These are phyloP conservation scores for Myxozyma neotropica DNA, from an alignment of 805 yeast species.

Conservation along the genomic window DNA sequence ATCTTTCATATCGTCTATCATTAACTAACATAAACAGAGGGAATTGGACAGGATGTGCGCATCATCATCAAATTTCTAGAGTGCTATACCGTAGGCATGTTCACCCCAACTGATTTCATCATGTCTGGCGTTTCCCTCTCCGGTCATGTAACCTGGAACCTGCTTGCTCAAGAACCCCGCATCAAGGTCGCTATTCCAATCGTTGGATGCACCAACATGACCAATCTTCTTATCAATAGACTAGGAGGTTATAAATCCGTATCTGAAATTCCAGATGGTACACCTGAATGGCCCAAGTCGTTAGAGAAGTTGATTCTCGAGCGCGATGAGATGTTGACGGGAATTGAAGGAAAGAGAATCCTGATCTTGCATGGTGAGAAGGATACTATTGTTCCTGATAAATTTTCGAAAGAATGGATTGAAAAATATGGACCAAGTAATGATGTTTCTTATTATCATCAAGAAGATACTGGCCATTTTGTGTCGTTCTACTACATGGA, in stretches of 20 bases:
- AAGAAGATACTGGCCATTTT: conserved; percentile 42
- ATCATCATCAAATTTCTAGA: conserved; percentile 52
- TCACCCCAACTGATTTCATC: conserved; percentile 43
- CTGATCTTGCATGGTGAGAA: conserved; percentile 43
- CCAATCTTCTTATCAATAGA: conserved; percentile 50
- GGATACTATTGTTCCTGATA: conserved; percentile 45
- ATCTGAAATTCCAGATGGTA: conserved; percentile 20
- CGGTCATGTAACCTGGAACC: conserved; percentile 57
- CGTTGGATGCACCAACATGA: conserved; percentile 54
- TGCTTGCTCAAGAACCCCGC: conserved; percentile 47
- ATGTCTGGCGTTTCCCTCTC: conserved; percentile 59
- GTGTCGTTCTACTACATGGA: conserved; percentile 40
- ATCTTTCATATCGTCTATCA: not conserved
- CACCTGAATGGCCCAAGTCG: conserved; percentile 32
- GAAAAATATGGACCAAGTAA: conserved; percentile 24
- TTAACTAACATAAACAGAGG: conserved; percentile 11
- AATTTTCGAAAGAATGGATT: conserved; percentile 42
- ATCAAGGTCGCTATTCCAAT: conserved; percentile 52
- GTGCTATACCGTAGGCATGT: conserved; percentile 38
- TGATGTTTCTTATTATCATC: conserved; percentile 36
- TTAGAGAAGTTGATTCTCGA: conserved; percentile 23
- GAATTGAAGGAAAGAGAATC: conserved; percentile 33
- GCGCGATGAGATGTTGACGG: conserved; percentile 24
- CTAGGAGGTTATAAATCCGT: conserved; percentile 35
- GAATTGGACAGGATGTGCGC: conserved; percentile 50